phyloP scores from a whole-genome alignment of 2,329 filamentous ascomycete species.

The Byssochlamys sp. region DNA sequence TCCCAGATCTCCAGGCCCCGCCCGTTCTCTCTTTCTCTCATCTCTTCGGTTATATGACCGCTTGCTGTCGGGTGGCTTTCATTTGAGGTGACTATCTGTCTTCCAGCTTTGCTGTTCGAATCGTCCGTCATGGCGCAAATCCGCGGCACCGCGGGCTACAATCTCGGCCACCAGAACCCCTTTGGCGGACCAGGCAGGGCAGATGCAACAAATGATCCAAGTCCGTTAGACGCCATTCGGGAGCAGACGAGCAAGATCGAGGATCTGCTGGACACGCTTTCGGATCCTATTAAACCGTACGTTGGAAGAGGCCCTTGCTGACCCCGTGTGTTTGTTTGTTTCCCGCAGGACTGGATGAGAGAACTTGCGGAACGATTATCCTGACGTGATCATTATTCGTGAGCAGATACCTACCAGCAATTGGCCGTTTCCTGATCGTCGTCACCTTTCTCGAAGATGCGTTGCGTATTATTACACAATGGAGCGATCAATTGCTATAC shows the following conservation, averaged over 20 bases:
- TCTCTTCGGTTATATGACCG: constrained; percentile 4
- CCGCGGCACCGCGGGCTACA: constrained; percentile 68
- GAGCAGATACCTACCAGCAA: constrained; percentile 76
- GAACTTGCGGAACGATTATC: background rate
- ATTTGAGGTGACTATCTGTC: background rate
- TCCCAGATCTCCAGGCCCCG: background rate
- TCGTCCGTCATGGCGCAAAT: constrained; percentile 39
- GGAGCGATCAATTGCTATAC: constrained; percentile 87
- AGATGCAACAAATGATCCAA: constrained; percentile 58
- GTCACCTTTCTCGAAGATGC: constrained; percentile 97
- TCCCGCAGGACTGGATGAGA: background rate
- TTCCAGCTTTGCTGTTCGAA: background rate
- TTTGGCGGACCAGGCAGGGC: constrained; percentile 54
- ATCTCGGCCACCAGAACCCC: constrained; percentile 64
- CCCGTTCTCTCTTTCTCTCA: constrained; percentile 2
- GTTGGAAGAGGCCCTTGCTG: constrained; percentile 28
- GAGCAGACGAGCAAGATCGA: constrained; percentile 98
- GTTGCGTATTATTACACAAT: constrained; percentile 92
- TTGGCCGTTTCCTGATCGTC: constrained; percentile 94
- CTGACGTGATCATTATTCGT: constrained; percentile 23
- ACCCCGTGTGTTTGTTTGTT: background rate
- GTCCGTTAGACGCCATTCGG: constrained; percentile 76
- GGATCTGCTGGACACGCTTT: constrained; percentile 74
- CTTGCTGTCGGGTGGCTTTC: constrained; percentile 8
- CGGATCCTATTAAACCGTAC: constrained; percentile 91